These are phyloP conservation scores for Komagataella populi DNA, from an alignment of 805 yeast genomes.

Conservation along the genomic window DNA sequence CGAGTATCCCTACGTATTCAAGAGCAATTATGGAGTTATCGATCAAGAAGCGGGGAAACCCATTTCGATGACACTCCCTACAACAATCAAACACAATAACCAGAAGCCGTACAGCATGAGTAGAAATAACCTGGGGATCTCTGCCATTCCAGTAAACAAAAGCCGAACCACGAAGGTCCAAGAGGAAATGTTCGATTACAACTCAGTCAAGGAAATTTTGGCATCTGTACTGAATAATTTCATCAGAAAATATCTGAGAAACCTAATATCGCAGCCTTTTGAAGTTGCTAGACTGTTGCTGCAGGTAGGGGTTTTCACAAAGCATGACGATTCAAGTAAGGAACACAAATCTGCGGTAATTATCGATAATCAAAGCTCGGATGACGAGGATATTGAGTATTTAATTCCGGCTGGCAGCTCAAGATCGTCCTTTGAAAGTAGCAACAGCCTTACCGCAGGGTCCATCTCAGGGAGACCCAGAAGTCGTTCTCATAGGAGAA, in stretches of 20 bases:
- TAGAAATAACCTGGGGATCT: background rate
- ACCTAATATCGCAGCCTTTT: conserved; percentile 73
- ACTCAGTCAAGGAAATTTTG: conserved; percentile 41
- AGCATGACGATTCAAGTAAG: background rate
- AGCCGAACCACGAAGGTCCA: background rate
- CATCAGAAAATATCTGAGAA: conserved; percentile 53
- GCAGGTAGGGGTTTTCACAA: conserved; percentile 59
- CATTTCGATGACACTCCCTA: conserved; percentile 18
- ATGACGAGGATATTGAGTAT: conserved; percentile 9
- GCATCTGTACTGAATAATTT: conserved; percentile 48
- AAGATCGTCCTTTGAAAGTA: background rate
- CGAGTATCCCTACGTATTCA: conserved; percentile 20
- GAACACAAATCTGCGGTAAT: background rate
- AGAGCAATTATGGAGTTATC: conserved; percentile 18
- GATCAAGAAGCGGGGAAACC: conserved; percentile 19
- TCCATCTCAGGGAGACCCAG: background rate
- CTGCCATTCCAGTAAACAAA: background rate
- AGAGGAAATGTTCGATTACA: conserved; percentile 44
- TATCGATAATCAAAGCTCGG: conserved; percentile 9
- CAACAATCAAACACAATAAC: conserved; percentile 7
- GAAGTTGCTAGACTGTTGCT: conserved; percentile 68
- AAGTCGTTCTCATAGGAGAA: conserved; percentile 15
- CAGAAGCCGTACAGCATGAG: background rate
- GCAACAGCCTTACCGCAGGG: background rate
- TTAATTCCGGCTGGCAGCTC: background rate